Conservation (phyloP, 2,329 filamentous ascomycete genomes). For the Penicillium expansum region DNA sequence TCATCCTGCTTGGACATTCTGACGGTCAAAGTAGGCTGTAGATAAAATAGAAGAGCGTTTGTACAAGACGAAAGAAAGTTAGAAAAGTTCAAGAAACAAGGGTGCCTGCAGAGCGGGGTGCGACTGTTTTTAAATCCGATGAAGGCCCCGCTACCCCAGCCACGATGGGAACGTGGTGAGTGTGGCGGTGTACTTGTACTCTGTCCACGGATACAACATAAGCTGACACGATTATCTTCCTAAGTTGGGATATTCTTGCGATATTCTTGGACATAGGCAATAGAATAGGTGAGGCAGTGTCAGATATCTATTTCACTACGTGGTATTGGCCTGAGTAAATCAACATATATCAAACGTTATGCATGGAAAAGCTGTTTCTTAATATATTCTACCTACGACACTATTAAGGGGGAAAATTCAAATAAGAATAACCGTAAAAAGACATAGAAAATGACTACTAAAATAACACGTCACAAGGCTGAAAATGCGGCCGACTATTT, state of each 20-base stretch:
- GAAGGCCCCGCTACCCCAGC: slow-evolving; percentile 24
- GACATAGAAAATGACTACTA: too few species aligned
- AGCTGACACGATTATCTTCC: not conserved
- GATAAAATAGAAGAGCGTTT: not conserved
- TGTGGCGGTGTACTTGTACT: slow-evolving; percentile 12
- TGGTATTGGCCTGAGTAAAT: not conserved
- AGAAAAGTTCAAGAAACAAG: not conserved
- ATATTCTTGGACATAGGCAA: not conserved
- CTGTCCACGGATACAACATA: too few species aligned
- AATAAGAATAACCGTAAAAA: too few species aligned
- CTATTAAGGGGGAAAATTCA: too few species aligned
- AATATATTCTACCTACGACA: too few species aligned
- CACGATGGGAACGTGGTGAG: slow-evolving; percentile 20
- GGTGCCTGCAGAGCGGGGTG: slow-evolving; percentile 12
- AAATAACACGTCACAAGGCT: too few species aligned
- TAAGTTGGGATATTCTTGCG: not conserved
- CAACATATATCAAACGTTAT: not conserved
- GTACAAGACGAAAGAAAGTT: not conserved
- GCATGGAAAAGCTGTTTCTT: too few species aligned
- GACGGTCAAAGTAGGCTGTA: not conserved
- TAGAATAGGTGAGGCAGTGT: not conserved
- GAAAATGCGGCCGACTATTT: too few species aligned
- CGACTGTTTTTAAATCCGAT: not conserved
- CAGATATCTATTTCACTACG: not conserved
- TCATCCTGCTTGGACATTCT: slow-evolving; percentile 46